A percentile compares a stretch with the other conserved stretches of the same genome.
Conservation (phyloP, 108 stramenopile genomes). For the Craspedostauros australis region DNA sequence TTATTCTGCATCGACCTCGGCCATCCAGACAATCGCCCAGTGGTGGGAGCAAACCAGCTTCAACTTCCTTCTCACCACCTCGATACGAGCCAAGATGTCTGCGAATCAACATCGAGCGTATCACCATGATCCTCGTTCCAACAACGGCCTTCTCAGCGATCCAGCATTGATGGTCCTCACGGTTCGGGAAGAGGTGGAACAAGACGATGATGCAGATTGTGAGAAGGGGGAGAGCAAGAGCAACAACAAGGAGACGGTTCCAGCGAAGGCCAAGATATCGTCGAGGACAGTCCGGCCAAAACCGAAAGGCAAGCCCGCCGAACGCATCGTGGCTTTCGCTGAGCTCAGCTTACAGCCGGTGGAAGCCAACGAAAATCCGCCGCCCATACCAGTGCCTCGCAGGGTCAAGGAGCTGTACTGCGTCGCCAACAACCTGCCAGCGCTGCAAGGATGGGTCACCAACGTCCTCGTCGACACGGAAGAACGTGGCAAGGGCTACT, state of each 20-base stretch:
- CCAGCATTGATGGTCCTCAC: conserved; percentile 21
- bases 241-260: no score
- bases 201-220: background rate
- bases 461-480: conserved; percentile 48
- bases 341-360: conserved; percentile 63
- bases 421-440: background rate
- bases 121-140: background rate
- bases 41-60: conserved; percentile 22
- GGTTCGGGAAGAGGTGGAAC: no score
- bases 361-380: conserved; percentile 48
- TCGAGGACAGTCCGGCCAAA: no score
- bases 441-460: conserved; percentile 45
- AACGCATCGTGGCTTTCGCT: conserved; percentile 54
- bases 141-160: conserved; percentile 9
- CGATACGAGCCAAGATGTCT: conserved; percentile 6
- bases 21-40: conserved; percentile 5
- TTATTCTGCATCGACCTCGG: conserved; percentile 5
- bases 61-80: conserved; percentile 3
- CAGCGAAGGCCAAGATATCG: no score
- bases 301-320: no score
- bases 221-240: background rate
- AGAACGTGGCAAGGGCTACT: conserved; percentile 53
- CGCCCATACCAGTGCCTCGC: conserved; percentile 48
- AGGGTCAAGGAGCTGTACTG: conserved; percentile 25
- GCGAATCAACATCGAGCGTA: conserved; percentile 7